A percentile compares a stretch with the other conserved stretches of the same genome.
Evolutionary conservation across 176 grass and related monocot species (phyloP).

Genomic region (Aegilops sharonensis): DNA sequence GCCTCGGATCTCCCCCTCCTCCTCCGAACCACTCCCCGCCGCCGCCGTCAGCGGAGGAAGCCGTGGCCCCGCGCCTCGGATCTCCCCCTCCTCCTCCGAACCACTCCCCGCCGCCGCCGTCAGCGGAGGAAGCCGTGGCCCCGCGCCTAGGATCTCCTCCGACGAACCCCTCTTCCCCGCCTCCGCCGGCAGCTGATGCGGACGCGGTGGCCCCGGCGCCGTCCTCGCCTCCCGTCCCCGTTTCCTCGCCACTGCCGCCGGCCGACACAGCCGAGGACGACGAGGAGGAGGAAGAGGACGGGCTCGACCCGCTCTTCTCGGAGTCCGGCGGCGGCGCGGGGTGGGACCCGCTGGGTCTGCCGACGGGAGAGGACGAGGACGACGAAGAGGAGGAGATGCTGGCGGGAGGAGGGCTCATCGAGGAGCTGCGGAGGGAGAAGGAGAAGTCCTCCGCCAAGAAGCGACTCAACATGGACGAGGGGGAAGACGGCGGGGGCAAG

Average conservation of each 20-base stretch:
- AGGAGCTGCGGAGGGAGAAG: conserved; percentile 54
- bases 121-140: not conserved
- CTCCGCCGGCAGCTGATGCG: conserved; percentile 19
- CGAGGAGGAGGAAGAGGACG: conserved; percentile 35
- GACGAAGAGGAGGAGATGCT: conserved; percentile 38
- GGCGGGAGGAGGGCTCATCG: conserved; percentile 53
- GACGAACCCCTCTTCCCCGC: not conserved
- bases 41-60: not conserved
- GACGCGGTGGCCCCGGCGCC: not conserved
- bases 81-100: not conserved
- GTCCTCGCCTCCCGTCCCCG: not conserved
- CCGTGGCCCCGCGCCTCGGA: not conserved
- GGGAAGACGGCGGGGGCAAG: conserved; percentile 15
- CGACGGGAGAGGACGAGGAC: conserved; percentile 10
- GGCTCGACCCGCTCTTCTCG: conserved; percentile 54
- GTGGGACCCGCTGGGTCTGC: conserved; percentile 32
- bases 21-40: not conserved
- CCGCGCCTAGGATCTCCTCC: not conserved
- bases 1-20: not conserved
- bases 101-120: not conserved
- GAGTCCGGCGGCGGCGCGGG: conserved; percentile 7
- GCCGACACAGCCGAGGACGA: conserved; percentile 17
- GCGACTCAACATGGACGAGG: conserved; percentile 60
- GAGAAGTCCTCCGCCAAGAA: conserved; percentile 63
- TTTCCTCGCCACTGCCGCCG: conserved; percentile 19